Percentiles rank a stretch among this genome's conserved stretches.
Evolutionary conservation across 495 filamentous ascomycete genomes (phyloP).

Genomic region (Penicillium nucicola): DNA sequence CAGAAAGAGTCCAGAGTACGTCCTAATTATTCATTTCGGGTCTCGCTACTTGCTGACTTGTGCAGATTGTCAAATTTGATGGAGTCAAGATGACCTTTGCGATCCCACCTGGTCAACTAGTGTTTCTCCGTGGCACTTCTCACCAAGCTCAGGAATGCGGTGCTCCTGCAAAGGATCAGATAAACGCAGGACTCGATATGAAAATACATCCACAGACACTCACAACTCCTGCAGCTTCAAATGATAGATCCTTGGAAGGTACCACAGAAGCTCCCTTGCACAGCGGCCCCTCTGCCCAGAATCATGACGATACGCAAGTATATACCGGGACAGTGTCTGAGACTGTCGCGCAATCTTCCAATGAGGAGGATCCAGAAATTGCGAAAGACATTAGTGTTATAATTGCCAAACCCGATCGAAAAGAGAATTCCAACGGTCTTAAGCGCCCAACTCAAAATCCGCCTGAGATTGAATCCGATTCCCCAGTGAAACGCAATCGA

Average conservation of each 20-base stretch:
- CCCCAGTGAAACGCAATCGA: conserved; percentile 18
- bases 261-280: background rate
- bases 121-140: conserved; percentile 27
- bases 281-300: too few species aligned
- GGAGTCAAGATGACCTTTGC: conserved; percentile 35
- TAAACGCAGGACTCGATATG: background rate
- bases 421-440: background rate
- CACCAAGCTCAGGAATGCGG: background rate
- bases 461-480: conserved; percentile 11
- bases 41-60: conserved; percentile 5
- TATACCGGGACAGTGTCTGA: background rate
- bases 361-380: background rate
- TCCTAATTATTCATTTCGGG: background rate
- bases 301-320: background rate
- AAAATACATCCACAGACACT: background rate
- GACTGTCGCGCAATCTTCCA: background rate
- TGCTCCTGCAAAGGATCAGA: background rate
- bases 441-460: conserved; percentile 10
- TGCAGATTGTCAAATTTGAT: conserved; percentile 37
- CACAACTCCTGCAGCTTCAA: background rate
- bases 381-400: conserved; percentile 10
- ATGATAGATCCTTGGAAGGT: background rate
- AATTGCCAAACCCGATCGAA: conserved; percentile 11
- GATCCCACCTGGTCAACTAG: conserved; percentile 43
- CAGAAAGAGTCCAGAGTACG: conserved; percentile 51